Evolutionary conservation across 257 asterid genomes (phyloP).

Genomic region (Knoxia roxburghii): DNA sequence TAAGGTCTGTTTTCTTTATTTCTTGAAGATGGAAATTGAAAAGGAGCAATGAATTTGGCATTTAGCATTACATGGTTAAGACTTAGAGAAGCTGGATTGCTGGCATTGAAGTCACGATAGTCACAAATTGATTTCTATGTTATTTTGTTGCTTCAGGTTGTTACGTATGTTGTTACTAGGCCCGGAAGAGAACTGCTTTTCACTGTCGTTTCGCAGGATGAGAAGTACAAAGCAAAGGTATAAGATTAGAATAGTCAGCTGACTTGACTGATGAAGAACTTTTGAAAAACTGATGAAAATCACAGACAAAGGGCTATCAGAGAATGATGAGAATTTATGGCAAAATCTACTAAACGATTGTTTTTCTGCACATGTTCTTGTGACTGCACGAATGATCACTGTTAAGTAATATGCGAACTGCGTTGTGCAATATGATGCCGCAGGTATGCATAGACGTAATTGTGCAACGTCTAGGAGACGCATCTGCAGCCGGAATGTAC

Average conservation of each 20-base stretch:
- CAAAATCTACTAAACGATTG: background rate
- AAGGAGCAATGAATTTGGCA: background rate
- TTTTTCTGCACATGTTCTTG: background rate
- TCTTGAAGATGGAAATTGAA: constrained; percentile 5
- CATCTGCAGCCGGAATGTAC: constrained; percentile 94
- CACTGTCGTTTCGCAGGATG: constrained; percentile 88
- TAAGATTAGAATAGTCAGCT: constrained; percentile 4
- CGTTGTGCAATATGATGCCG: constrained; percentile 10
- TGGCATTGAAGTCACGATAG: background rate
- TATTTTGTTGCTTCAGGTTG: constrained; percentile 50
- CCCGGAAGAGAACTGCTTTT: constrained; percentile 95
- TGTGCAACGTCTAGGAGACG: constrained; percentile 95
- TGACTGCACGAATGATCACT: background rate
- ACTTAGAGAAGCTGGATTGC: background rate
- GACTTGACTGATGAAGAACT: background rate
- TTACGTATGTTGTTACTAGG: constrained; percentile 77
- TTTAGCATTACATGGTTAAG: background rate
- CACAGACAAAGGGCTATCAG: background rate
- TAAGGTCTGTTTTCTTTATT: constrained; percentile 48
- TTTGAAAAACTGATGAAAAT: background rate
- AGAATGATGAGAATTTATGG: background rate
- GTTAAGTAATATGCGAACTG: background rate
- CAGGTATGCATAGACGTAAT: constrained; percentile 97
- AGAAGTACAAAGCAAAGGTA: constrained; percentile 98
- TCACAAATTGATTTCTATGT: constrained; percentile 1